Base-by-base conservation (phyloP, 192 early-diverging fungal species). In the Coemansia sp. region DNA sequence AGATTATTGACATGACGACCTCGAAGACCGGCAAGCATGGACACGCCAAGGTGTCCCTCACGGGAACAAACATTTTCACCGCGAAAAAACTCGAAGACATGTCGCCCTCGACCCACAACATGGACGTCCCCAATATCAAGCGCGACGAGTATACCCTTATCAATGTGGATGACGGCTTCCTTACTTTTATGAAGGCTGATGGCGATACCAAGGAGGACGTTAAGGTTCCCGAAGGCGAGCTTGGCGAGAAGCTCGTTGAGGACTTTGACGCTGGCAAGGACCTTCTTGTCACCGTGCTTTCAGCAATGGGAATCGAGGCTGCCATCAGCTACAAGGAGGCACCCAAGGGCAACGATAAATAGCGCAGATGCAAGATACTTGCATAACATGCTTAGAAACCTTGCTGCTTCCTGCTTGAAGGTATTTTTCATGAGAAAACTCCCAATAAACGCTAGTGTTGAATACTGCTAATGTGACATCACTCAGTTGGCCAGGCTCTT, bases 11-110 rank as follows among this genome's bases (percentile, higher is more conserved):
- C 79, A 98, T 99, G 94, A 95, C 95, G 60, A 99, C 97, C 84
- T 98, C 96, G 86, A 99, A 99, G 92, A 99, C 97, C 72, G 97
- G 97, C 77, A 99, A 99, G 94, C 97, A 99, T 93, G 97, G 96
- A 63, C 97, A 99, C 89, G 97, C 97, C 86, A 99, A 99, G 95
- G 97, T 99, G 66, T 87, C 98, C 85, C 82, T 95, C 79, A 88
- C 90, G 34, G 95, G 86, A 68, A 88, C 89, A 64, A 95, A 99
- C 82, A 96, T 99, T 86, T 99, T 99, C 86, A 99, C 92, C 68
- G 88, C 87, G 79, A 94, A 92, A 90, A 99, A 98, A 91, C 84
- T 90, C 77, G 97, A 99, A 86, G 97, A 99, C 84, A 82, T 99
- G 73, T 99, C 96, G 72, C 97, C 97, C 70, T 99, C 97, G 80